Evolutionary conservation across 805 yeast genomes (phyloP).

Genomic region (Candida hispaniensis): DNA sequence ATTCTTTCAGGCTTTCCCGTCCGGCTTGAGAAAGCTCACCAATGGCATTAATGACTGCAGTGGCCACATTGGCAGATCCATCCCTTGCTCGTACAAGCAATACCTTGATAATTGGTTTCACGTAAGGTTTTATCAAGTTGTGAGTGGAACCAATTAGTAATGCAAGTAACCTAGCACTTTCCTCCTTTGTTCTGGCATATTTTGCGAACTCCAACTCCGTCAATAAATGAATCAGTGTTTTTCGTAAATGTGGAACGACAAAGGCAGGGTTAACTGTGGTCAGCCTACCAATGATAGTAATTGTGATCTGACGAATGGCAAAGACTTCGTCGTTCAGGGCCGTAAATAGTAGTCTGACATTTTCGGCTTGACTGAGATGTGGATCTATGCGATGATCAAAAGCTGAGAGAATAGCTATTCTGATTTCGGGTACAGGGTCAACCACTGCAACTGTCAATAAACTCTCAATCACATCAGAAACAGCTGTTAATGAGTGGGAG

Average conservation of each 20-base stretch:
- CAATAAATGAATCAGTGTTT: slow-evolving; percentile 70
- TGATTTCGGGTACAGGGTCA: slow-evolving; percentile 76
- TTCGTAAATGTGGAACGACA: slow-evolving; percentile 84
- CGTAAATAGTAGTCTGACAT: slow-evolving; percentile 72
- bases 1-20: slow-evolving; percentile 70
- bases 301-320: slow-evolving; percentile 66
- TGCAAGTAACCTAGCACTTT: slow-evolving; percentile 66
- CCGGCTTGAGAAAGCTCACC: slow-evolving; percentile 86
- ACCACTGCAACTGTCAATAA: slow-evolving; percentile 74
- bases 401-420: slow-evolving; percentile 66
- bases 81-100: slow-evolving; percentile 67
- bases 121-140: slow-evolving; percentile 79
- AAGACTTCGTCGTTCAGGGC: slow-evolving; percentile 88
- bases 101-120: slow-evolving; percentile 81
- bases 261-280: slow-evolving; percentile 88
- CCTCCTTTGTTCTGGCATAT: slow-evolving; percentile 68
- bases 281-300: slow-evolving; percentile 70
- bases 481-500: slow-evolving; percentile 68
- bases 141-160: slow-evolving; percentile 66
- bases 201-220: slow-evolving; percentile 79
- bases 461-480: slow-evolving; percentile 73
- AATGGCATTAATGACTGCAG: slow-evolving; percentile 73
- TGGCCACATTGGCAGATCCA: slow-evolving; percentile 66
- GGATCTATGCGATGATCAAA: slow-evolving; percentile 74
- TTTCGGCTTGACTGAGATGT: slow-evolving; percentile 88